phyloP scores from a whole-genome alignment of 2,329 filamentous ascomycete genomes.

The Diaporthe caulivora region DNA sequence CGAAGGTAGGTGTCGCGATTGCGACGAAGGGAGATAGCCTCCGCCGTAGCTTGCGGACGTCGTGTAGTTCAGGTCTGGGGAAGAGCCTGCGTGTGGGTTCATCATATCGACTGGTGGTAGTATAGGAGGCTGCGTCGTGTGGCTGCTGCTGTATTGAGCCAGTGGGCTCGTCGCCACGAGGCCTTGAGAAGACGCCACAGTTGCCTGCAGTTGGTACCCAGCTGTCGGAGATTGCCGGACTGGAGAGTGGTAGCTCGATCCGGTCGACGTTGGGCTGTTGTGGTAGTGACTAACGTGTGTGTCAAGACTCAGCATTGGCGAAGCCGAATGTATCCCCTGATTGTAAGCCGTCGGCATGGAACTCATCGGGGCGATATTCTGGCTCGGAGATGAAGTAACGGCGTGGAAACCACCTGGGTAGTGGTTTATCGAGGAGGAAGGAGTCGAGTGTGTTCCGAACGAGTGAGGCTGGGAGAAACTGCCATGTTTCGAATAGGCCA shows the following conservation, averaged over 20 bases:
- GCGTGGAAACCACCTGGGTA: constrained; percentile 33
- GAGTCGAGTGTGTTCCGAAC: constrained; percentile 35
- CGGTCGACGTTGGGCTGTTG: constrained; percentile 37
- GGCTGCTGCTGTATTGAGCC: constrained; percentile 37
- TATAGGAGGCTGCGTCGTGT: constrained; percentile 28
- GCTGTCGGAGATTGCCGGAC: constrained; percentile 36
- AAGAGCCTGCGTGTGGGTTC: constrained; percentile 34
- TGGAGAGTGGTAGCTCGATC: constrained; percentile 40
- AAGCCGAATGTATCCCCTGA: constrained; percentile 28
- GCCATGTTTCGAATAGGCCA: constrained; percentile 37
- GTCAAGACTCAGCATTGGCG: constrained; percentile 36
- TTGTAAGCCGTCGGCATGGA: constrained; percentile 34
- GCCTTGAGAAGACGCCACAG: constrained; percentile 27
- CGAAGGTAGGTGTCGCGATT: constrained; percentile 33
- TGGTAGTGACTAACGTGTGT: constrained; percentile 37
- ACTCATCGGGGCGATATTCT: constrained; percentile 35
- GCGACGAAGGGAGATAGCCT: constrained; percentile 31
- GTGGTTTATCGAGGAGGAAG: constrained; percentile 34
- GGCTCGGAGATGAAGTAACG: constrained; percentile 37
- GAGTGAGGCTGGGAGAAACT: constrained; percentile 36
- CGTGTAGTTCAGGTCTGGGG: constrained; percentile 39
- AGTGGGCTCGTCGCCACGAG: constrained; percentile 36
- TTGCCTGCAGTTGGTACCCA: constrained; percentile 35
- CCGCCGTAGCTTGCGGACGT: constrained; percentile 36
- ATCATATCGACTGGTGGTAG: constrained; percentile 37